These are phyloP conservation scores for Botrytis deweyae DNA, from an alignment of 2,329 filamentous ascomycete genomes.

Conservation along the genomic window DNA sequence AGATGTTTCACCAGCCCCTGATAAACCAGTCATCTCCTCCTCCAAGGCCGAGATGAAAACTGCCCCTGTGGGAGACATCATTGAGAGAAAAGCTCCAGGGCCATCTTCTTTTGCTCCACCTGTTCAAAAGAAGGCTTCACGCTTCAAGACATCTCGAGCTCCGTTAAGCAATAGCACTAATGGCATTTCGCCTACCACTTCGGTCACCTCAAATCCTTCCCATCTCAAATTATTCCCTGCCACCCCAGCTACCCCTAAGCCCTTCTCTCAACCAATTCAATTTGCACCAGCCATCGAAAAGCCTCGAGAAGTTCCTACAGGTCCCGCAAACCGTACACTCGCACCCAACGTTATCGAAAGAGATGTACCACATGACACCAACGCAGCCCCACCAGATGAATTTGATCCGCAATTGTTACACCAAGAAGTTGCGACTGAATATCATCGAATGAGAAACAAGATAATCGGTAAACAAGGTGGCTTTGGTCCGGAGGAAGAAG, in stretches of 20 bases:
- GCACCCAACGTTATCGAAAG: conserved; percentile 61
- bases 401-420: conserved; percentile 71
- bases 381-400: conserved; percentile 55
- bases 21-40: conserved; percentile 31
- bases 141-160: conserved; percentile 44
- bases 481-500: conserved; percentile 69
- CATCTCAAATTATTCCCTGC: conserved; percentile 31
- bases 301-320: conserved; percentile 34
- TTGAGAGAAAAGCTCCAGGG: conserved; percentile 36
- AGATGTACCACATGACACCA: conserved; percentile 41
- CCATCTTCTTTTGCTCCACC: conserved; percentile 27
- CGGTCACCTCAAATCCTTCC: conserved; percentile 16
- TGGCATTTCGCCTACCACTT: conserved; percentile 23
- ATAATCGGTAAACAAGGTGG: conserved; percentile 83
- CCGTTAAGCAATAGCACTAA: conserved; percentile 26
- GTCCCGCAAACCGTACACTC: conserved; percentile 51
- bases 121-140: conserved; percentile 43
- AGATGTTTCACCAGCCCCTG: conserved; percentile 60
- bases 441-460: conserved; percentile 77
- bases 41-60: conserved; percentile 19
- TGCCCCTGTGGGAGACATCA: conserved; percentile 51
- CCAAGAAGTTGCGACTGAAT: conserved; percentile 77
- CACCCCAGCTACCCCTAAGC: conserved; percentile 29
- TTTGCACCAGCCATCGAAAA: conserved; percentile 30
- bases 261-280: conserved; percentile 33